Base-by-base conservation (phyloP, 805 yeast genomes). In the Candida dajiaensis region DNA sequence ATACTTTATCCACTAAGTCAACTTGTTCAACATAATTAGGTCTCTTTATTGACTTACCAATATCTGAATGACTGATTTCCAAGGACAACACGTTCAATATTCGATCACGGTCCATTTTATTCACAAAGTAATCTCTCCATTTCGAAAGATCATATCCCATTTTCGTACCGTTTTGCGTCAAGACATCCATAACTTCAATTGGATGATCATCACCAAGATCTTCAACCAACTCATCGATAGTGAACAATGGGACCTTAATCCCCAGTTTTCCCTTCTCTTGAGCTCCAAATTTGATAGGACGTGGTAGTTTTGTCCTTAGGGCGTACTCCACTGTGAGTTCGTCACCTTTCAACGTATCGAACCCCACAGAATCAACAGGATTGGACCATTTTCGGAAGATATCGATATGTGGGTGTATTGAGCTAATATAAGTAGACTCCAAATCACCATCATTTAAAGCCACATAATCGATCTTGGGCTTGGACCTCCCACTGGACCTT, bases 181-280 rank as follows among this genome's bases (percentile, higher is more conserved):
- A 71, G 4, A 88, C 95, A 61, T 89, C 96, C 92, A 89, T 87
- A 2, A 89, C 96, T 46, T 87, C 95, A 1, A 89, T 75, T 1
- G 74, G 74, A 4, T 67, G 66, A 35, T 81, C 84, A 5, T 66
- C 75, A 0, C 96, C 96, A 23, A 88, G 73, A 12, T 71, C 58
- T 6, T 74, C 73, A 0, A 83, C 69, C 0, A 87, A 73, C 49
- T 77, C 68, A 39, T 74, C 71, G 6, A 87, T 80, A 8, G 79
- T 73, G 36, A 86, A 67, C 4, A 64, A 56, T 0, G 95, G 95
- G n/a, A 81, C 62, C n/a, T 49, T 31, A 72, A 82, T 65, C 0
- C 78, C 85, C 3, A 72, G 63, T 0, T 56, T 63, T 2, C 56
- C 59, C 12, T 57, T 54, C 38, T 61, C 51, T 3, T 55, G 61